Base-by-base conservation (phyloP, 2,329 filamentous ascomycete species). In the Beauveria australis region DNA sequence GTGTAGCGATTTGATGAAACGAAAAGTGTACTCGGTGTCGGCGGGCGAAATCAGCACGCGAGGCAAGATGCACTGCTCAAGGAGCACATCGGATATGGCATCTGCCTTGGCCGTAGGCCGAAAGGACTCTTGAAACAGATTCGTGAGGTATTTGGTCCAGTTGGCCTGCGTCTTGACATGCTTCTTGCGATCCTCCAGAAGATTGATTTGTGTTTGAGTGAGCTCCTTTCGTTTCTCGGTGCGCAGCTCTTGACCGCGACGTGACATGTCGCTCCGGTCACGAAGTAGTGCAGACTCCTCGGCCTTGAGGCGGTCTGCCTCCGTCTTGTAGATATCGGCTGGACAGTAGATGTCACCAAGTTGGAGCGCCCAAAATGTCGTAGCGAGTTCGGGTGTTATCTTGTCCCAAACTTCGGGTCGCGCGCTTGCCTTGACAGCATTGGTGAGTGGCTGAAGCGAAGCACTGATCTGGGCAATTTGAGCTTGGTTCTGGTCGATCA, bases 31-130 rank as follows among this genome's bases (percentile, higher is more conserved):
- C 66, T 96, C 91, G 0, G 93, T 90, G 71, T 99, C 94, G 54
- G 89, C 82, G 1, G 91, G 85, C 0, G 92, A 96, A 33, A 96
- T 79, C 28, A 94, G 81, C 19, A 95, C 80, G 47, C 94, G 88
- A 10, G 94, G 94, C n/a, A 97, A 75, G 66, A 99, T 86, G 71
- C 94, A 99, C 67, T 95, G 88, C 73, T 97, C 92, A 10, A 99
- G 81, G 19, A 99, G 76, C 3, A 84, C 81, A 67, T 92, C 85
- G 57, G 93, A 89, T 5, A 95, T 79, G 8, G 78, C 78, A 61
- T 89, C 86, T 44, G 81, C 76, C 67, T 86, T 89, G 24, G 81
- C 77, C 64, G 85, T 80, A 10, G 83, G 81, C 5, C 82, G 81
- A 71, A 97, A 97, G 86, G 92, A 97, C 60, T 81, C 75, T 65